These are phyloP conservation scores for Colletotrichum sidae DNA, from an alignment of 2,329 filamentous ascomycete genomes.

Conservation along the genomic window DNA sequence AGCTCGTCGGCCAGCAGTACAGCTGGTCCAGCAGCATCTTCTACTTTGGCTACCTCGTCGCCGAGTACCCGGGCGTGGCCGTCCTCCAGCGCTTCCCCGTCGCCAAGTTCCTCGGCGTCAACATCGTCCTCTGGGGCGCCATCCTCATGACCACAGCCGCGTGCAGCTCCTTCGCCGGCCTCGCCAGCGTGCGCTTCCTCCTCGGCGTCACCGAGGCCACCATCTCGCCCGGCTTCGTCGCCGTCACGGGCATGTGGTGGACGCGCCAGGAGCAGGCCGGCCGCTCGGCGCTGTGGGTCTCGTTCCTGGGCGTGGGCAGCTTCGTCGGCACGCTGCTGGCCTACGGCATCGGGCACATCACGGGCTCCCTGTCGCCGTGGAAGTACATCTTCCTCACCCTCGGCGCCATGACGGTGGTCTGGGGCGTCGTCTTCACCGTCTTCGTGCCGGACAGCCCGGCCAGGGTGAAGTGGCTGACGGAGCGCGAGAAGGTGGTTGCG, in stretches of 20 bases:
- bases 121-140: slow-evolving; percentile 46
- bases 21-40: slow-evolving; percentile 48
- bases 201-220: slow-evolving; percentile 50
- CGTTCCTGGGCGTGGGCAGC: slow-evolving; percentile 50
- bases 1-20: slow-evolving; percentile 45
- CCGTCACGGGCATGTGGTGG: slow-evolving; percentile 53
- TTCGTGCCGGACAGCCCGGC: slow-evolving; percentile 46
- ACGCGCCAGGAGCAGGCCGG: slow-evolving; percentile 51
- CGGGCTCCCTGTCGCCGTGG: slow-evolving; percentile 44
- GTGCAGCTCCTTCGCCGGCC: slow-evolving; percentile 46
- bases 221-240: slow-evolving; percentile 49
- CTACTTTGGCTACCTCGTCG: slow-evolving; percentile 47
- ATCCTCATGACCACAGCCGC: slow-evolving; percentile 48
- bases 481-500: slow-evolving; percentile 43
- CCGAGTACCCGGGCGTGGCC: slow-evolving; percentile 46
- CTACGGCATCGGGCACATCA: slow-evolving; percentile 48
- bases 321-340: slow-evolving; percentile 49
- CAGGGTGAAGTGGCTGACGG: slow-evolving; percentile 45
- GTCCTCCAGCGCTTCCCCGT: slow-evolving; percentile 45
- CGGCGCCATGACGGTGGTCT: slow-evolving; percentile 45
- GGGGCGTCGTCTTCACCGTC: slow-evolving; percentile 43
- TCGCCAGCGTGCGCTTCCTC: slow-evolving; percentile 51
- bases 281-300: slow-evolving; percentile 51
- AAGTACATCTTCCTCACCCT: slow-evolving; percentile 51
- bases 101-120: slow-evolving; percentile 44